Evolutionary conservation across 306 rosid species (phyloP).

Genomic region (Fragaria nilgerrensis): DNA sequence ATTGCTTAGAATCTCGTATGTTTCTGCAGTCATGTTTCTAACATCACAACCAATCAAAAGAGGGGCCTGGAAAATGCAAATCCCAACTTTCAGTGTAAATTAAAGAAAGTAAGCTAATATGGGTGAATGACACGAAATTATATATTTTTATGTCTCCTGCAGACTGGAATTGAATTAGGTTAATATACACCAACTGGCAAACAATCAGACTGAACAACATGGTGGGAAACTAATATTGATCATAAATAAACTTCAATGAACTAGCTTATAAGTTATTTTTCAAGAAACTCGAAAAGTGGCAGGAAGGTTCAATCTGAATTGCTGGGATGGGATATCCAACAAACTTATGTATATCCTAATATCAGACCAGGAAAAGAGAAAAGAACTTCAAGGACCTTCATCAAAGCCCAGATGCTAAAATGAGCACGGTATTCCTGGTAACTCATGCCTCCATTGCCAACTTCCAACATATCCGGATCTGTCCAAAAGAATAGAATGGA

Average conservation of each 20-base stretch:
- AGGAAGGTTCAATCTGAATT: not conserved
- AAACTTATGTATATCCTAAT: not conserved
- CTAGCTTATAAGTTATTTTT: not conserved
- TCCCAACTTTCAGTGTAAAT: slow-evolving; percentile 26
- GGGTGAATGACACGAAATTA: not conserved
- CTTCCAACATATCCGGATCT: slow-evolving; percentile 99
- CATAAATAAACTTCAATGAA: not conserved
- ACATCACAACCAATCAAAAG: slow-evolving; percentile 83
- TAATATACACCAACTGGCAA: not conserved
- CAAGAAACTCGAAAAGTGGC: not conserved
- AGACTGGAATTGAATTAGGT: slow-evolving; percentile 18
- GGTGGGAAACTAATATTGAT: not conserved
- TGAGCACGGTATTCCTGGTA: slow-evolving; percentile 85
- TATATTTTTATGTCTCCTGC: slow-evolving; percentile 2
- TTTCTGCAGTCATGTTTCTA: slow-evolving; percentile 73
- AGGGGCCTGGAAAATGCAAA: slow-evolving; percentile 72
- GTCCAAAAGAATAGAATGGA: slow-evolving; percentile 25
- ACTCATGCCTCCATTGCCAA: slow-evolving; percentile 98
- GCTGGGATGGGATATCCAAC: not conserved
- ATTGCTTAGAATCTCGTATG: slow-evolving; percentile 63
- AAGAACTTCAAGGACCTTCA: slow-evolving; percentile 55
- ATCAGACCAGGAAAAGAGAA: slow-evolving; percentile 13
- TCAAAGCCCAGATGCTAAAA: slow-evolving; percentile 97
- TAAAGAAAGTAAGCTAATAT: not conserved
- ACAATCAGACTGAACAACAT: not conserved